These are phyloP conservation scores for Daldinia sp. DNA, from an alignment of 2,329 filamentous ascomycete species.

Conservation along the genomic window DNA sequence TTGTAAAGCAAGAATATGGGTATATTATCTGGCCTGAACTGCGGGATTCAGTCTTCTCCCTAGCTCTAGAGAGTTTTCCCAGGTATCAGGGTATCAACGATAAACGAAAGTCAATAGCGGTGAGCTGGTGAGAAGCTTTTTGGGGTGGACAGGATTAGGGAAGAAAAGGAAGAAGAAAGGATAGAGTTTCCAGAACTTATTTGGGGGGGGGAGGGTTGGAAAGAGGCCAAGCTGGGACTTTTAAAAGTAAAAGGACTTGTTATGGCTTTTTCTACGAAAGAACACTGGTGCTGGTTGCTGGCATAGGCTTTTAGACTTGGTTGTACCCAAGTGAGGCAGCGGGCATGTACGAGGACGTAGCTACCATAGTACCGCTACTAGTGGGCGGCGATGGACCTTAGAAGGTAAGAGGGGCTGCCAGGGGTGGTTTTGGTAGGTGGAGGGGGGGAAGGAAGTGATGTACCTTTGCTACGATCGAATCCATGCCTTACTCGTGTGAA, in stretches of 20 bases:
- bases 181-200: conserved; percentile 42
- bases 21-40: conserved; percentile 31
- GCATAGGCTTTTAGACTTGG: conserved; percentile 39
- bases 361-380: conserved; percentile 32
- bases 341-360: conserved; percentile 35
- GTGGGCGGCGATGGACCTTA: conserved; percentile 29
- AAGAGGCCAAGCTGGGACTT: conserved; percentile 38
- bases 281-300: conserved; percentile 19
- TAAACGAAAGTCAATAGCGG: conserved; percentile 42
- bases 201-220: conserved; percentile 34
- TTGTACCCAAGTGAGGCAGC: conserved; percentile 31
- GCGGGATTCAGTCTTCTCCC: conserved; percentile 18
- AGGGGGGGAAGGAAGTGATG: conserved; percentile 5
- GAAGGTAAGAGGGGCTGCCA: conserved; percentile 31
- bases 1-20: conserved; percentile 30
- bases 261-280: conserved; percentile 35
- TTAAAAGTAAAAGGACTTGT: conserved; percentile 15
- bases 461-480: conserved; percentile 28
- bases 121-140: conserved; percentile 26
- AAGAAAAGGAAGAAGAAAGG: conserved; percentile 37
- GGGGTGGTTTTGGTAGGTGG: conserved; percentile 14
- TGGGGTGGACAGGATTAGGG: conserved; percentile 20
- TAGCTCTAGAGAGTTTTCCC: conserved; percentile 15
- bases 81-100: conserved; percentile 35
- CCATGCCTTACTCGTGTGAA: conserved; percentile 36